These are phyloP conservation scores for Malbranchea cinnamomea DNA, from an alignment of 2,329 filamentous ascomycete genomes.

Conservation along the genomic window DNA sequence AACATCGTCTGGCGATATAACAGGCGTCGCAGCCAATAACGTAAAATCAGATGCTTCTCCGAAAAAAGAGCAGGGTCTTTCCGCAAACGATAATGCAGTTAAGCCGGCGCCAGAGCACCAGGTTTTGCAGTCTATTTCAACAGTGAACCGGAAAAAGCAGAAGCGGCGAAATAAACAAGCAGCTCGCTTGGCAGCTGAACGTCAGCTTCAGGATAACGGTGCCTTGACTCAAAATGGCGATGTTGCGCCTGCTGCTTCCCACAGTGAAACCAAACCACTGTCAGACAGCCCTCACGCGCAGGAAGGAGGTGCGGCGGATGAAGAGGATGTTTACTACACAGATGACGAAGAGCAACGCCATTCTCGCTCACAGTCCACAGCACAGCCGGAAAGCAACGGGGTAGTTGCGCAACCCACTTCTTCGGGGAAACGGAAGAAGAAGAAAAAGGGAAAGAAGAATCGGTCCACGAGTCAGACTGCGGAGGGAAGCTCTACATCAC, in stretches of 20 bases:
- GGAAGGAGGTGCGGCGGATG: conserved; percentile 32
- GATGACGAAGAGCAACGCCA: conserved; percentile 35
- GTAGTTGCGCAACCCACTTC: conserved; percentile 11
- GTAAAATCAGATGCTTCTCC: conserved; percentile 13
- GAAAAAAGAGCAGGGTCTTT: conserved; percentile 5
- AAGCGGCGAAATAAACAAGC: conserved; percentile 78
- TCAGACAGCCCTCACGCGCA: conserved; percentile 18
- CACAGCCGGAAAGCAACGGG: conserved; percentile 13
- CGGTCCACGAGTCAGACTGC: conserved; percentile 21
- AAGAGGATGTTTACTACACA: conserved; percentile 41
- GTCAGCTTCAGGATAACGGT: conserved; percentile 23
- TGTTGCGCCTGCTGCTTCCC: background rate
- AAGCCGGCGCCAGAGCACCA: no score
- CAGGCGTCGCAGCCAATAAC: background rate
- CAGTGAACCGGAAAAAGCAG: conserved; percentile 85
- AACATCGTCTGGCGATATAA: conserved; percentile 5
- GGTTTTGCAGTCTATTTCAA: conserved; percentile 20
- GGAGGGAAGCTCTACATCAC: conserved; percentile 25
- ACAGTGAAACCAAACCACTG: conserved; percentile 13
- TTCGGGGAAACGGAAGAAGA: conserved; percentile 22
- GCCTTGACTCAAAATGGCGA: conserved; percentile 22
- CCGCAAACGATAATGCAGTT: conserved; percentile 2
- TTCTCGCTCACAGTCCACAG: conserved; percentile 16
- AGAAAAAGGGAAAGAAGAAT: conserved; percentile 27
- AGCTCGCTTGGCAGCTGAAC: conserved; percentile 50